phyloP scores from a whole-genome alignment of 352 stramenopile species.

The Phytophthora europaea region DNA sequence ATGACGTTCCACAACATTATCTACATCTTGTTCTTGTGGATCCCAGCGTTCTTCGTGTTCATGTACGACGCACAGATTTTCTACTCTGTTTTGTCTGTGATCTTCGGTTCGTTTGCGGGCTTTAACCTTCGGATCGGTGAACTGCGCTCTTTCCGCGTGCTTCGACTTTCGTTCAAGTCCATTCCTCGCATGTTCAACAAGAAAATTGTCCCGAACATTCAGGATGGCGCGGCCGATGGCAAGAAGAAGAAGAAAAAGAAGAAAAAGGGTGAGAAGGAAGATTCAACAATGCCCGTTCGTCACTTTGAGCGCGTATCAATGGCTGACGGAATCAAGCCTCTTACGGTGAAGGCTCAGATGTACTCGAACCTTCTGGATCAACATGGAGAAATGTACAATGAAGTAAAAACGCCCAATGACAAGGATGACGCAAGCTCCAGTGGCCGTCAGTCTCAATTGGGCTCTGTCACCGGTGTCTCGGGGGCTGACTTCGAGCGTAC shows the following conservation, averaged over 20 bases:
- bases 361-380: conserved; percentile 84
- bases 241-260: conserved; percentile 84
- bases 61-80: conserved; percentile 92
- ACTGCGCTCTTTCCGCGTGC: conserved; percentile 84
- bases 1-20: conserved; percentile 87
- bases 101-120: conserved; percentile 83
- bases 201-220: conserved; percentile 90
- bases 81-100: conserved; percentile 82
- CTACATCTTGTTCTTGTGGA: conserved; percentile 88
- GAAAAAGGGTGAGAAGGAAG: conserved; percentile 79
- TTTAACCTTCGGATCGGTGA: conserved; percentile 91
- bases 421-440: conserved; percentile 68
- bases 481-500: conserved; percentile 87
- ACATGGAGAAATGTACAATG: conserved; percentile 64
- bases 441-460: conserved; percentile 67
- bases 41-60: conserved; percentile 85
- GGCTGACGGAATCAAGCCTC: conserved; percentile 79
- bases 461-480: conserved; percentile 80
- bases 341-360: conserved; percentile 88
- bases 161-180: conserved; percentile 87
- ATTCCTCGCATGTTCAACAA: conserved; percentile 91
- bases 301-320: conserved; percentile 88
- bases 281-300: conserved; percentile 70
- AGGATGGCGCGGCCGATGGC: conserved; percentile 54
- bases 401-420: conserved; percentile 70